These are phyloP conservation scores for Candida lessepsii DNA, from an alignment of 805 yeast genomes.

Conservation along the genomic window DNA sequence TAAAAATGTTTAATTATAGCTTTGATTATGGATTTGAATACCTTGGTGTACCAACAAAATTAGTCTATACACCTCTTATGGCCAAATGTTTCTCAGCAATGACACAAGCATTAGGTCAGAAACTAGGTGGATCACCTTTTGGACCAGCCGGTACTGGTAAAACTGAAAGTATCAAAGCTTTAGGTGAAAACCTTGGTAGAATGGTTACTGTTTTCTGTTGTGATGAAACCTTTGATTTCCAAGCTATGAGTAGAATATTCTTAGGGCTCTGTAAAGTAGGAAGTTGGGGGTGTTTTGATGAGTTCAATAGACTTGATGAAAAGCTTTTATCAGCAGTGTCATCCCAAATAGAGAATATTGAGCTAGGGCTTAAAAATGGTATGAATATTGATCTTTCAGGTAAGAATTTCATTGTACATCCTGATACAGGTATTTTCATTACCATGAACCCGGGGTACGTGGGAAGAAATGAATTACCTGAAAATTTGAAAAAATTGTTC, in stretches of 20 bases:
- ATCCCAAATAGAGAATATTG: conserved; percentile 72
- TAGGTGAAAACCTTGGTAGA: conserved; percentile 76
- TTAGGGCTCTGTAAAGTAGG: conserved; percentile 80
- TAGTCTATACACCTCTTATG: conserved; percentile 76
- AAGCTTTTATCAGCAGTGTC: conserved; percentile 81
- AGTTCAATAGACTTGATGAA: conserved; percentile 77
- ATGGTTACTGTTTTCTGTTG: conserved; percentile 87
- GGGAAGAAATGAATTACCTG: conserved; percentile 82
- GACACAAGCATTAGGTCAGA: conserved; percentile 70
- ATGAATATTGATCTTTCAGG: conserved; percentile 42
- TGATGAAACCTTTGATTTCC: conserved; percentile 84
- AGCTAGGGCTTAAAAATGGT: conserved; percentile 44
- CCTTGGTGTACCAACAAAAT: conserved; percentile 66
- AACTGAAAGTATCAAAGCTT: conserved; percentile 84
- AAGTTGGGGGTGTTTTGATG: conserved; percentile 96
- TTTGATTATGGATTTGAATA: conserved; percentile 79
- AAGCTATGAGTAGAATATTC: conserved; percentile 72
- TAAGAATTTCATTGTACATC: conserved; percentile 35
- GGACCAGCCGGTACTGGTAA: conserved; percentile 99
- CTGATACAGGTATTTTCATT: conserved; percentile 70
- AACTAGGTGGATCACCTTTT: conserved; percentile 83
- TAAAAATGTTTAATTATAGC: conserved; percentile 52
- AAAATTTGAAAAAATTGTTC: conserved; percentile 77
- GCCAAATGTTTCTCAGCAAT: conserved; percentile 63
- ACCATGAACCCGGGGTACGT: conserved; percentile 90